Base-by-base conservation (phyloP, 331 rosid species). In the Phaseolus coccineus region DNA sequence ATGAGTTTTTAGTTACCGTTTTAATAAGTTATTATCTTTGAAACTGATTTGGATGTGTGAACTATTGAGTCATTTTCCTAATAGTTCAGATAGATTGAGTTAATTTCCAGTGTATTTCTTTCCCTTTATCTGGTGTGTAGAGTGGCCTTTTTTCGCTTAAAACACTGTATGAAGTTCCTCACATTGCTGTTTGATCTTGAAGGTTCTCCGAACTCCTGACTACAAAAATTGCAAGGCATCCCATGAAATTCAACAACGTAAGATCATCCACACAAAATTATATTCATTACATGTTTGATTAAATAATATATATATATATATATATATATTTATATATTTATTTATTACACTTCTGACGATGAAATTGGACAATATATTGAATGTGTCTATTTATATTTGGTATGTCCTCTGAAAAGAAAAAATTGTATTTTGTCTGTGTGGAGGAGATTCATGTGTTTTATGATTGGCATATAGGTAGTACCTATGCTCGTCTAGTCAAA, bases 151-250 rank as follows among this genome's bases (percentile, higher is more conserved):
- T 58, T 79, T 27, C 78, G 40, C 53, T 62, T 58, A 51, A 82
- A 68, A 63, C 30, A 35, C 76, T 76, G 12, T 75, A 22, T 55
- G 62, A 66, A 48, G 64, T 57, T 30, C 25, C 86, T 88, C 74
- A 82, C 42, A 12, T 51, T 80, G 62, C 25, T 57, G 53, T 85
- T 63, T 89, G 65, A 73, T 85, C 80, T 80, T 91, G 85, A 47
- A 94, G 97, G 87, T 89, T 78, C 65, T 90, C 35, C 81, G 65
- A 30, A 80, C 91, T 11, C 92, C 92, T 44, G 90, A 94, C 83
- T 92, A 84, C 64, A 91, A 86, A 76, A 86, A 87, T 35, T 70
- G 93, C 89, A 84, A 86, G 86, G 96, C 90, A 19, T 89, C 93
- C 70, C 69, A 77, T 24, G 93, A 92, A 86, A 92, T 94, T 83